These are phyloP conservation scores for Claviceps monticola DNA, from an alignment of 2,329 filamentous ascomycete genomes.

Conservation along the genomic window DNA sequence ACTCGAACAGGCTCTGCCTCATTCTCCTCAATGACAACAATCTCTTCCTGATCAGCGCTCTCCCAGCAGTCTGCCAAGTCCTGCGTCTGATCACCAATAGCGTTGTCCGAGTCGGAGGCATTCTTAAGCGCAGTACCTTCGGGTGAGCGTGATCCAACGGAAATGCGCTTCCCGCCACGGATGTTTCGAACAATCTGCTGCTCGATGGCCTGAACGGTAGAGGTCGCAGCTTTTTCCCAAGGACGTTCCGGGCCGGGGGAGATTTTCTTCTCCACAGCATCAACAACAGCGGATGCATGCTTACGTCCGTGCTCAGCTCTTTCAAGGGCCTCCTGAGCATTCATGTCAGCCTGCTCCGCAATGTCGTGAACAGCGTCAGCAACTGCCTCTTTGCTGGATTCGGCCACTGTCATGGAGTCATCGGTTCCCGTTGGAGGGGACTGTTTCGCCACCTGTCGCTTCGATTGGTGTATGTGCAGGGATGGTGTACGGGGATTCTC, in stretches of 20 bases:
- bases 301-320: slow-evolving; percentile 32
- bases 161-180: slow-evolving; percentile 39
- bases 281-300: slow-evolving; percentile 25
- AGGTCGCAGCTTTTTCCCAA: neutral
- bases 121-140: slow-evolving; percentile 32
- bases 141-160: slow-evolving; percentile 25
- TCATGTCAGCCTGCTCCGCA: slow-evolving; percentile 36
- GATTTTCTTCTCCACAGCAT: slow-evolving; percentile 10
- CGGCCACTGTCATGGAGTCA: slow-evolving; percentile 24
- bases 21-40: slow-evolving; percentile 52
- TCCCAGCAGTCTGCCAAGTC: slow-evolving; percentile 80
- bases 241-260: slow-evolving; percentile 21
- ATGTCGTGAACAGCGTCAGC: slow-evolving; percentile 55
- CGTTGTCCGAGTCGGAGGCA: slow-evolving; percentile 33
- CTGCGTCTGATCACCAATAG: slow-evolving; percentile 41
- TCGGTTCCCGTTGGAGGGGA: slow-evolving; percentile 19
- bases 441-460: slow-evolving; percentile 10
- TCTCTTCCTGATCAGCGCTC: slow-evolving; percentile 62
- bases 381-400: slow-evolving; percentile 54
- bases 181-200: slow-evolving; percentile 17
- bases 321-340: slow-evolving; percentile 52
- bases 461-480: slow-evolving; percentile 14
- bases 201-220: slow-evolving; percentile 7
- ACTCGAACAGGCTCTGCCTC: slow-evolving; percentile 57
- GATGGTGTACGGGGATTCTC: slow-evolving; percentile 23